phyloP scores from a whole-genome alignment of 2,329 filamentous ascomycete species.

The Beauveria varroae region DNA sequence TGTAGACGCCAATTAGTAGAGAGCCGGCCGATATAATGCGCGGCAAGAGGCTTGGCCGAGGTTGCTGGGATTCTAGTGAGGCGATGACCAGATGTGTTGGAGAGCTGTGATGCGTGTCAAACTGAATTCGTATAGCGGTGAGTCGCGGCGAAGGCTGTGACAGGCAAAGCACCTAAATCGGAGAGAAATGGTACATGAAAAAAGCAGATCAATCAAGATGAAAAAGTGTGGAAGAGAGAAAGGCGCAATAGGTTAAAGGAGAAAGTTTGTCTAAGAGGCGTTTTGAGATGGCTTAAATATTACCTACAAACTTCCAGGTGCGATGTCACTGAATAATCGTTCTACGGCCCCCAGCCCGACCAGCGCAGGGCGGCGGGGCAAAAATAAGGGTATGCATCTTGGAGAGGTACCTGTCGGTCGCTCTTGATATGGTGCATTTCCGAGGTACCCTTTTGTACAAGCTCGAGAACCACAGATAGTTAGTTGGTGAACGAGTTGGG shows the following conservation, averaged over 20 bases:
- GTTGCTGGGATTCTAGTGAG: background rate
- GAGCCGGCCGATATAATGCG: background rate
- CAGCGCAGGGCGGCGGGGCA: background rate
- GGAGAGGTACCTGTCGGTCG: background rate
- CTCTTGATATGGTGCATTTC: background rate
- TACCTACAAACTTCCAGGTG: background rate
- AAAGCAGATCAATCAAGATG: background rate
- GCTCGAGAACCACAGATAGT: background rate
- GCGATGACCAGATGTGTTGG: background rate
- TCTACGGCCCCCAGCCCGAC: background rate
- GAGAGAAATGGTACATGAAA: background rate
- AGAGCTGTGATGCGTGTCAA: constrained; percentile 1
- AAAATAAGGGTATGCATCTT: background rate
- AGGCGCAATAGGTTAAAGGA: background rate
- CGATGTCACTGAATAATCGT: constrained; percentile 5
- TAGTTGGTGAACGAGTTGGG: background rate
- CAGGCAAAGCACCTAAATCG: background rate
- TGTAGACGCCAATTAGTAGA: too few relatives aligned
- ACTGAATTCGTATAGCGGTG: background rate
- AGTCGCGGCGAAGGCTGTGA: background rate
- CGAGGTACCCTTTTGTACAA: background rate
- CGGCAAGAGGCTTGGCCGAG: background rate
- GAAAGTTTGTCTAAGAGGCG: background rate
- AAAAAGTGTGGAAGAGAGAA: background rate
- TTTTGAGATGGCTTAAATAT: background rate